Conservation (phyloP, 2,329 filamentous ascomycete genomes). For the Talaromyces sp. region DNA sequence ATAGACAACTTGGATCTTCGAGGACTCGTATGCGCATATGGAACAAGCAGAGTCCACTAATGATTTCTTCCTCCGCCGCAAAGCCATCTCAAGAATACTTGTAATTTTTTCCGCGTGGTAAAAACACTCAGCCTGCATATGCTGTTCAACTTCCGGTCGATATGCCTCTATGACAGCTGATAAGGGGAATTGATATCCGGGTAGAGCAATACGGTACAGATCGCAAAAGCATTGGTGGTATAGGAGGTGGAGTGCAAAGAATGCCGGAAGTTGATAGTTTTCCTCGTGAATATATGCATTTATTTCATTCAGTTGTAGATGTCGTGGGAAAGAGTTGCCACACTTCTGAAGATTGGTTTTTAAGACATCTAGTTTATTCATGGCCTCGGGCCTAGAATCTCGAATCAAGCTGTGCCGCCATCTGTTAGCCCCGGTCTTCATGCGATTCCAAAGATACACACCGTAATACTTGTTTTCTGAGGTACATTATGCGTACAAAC, state of each 20-base stretch:
- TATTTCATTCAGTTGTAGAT: conserved; percentile 4
- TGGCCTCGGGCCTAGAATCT: not conserved
- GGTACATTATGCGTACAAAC: conserved; percentile 3
- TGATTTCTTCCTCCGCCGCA: not conserved
- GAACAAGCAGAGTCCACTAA: not conserved
- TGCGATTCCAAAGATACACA: not conserved
- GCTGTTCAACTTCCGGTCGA: not conserved
- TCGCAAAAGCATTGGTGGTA: conserved; percentile 8
- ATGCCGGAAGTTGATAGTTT: conserved; percentile 3
- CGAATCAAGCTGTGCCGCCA: not conserved
- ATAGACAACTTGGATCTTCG: conserved; percentile 5
- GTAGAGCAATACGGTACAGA: conserved; percentile 2
- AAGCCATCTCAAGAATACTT: not conserved
- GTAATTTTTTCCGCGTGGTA: not conserved
- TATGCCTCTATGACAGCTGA: not conserved
- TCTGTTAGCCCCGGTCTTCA: not conserved
- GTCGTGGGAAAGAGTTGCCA: not conserved
- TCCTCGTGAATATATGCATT: conserved; percentile 5
- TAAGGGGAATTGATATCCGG: conserved; percentile 2
- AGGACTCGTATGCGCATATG: conserved; percentile 6
- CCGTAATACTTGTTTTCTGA: conserved; percentile 5
- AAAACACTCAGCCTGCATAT: not conserved
- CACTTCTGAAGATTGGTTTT: not conserved
- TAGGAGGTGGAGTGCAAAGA: conserved; percentile 3
- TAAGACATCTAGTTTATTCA: not conserved